Conservation (phyloP, 306 rosid species). For the Abrus pulchellus region DNA sequence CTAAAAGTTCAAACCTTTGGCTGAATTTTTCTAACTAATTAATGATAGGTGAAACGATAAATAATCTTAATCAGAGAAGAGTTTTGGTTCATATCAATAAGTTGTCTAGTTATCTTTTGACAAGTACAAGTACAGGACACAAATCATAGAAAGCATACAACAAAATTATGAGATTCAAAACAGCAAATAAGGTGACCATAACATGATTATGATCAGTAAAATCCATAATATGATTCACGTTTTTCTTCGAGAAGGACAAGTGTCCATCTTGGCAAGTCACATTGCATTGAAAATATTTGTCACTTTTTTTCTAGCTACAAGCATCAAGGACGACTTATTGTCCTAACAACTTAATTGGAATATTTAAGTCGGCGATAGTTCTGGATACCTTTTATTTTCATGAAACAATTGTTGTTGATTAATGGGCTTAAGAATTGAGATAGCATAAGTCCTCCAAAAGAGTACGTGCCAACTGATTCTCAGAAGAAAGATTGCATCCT, state of each 20-base stretch:
- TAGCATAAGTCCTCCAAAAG: too few relatives aligned
- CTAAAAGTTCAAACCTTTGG: neutral
- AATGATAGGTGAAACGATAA: neutral
- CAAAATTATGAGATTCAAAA: neutral
- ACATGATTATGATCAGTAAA: neutral
- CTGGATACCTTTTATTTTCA: neutral
- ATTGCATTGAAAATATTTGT: constrained; percentile 4
- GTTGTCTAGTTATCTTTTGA: neutral
- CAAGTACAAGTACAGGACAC: neutral
- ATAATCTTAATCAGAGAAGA: neutral
- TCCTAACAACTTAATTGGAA: neutral
- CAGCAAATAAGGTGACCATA: neutral
- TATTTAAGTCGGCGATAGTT: neutral
- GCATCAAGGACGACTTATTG: constrained; percentile 10
- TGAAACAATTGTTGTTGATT: constrained; percentile 5
- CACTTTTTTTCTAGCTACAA: neutral
- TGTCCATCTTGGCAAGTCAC: constrained; percentile 39
- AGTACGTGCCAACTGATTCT: too few relatives aligned
- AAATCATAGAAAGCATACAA: constrained; percentile 7
- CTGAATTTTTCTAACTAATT: neutral
- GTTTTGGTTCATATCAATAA: neutral
- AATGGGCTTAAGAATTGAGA: neutral
- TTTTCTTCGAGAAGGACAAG: constrained; percentile 9
- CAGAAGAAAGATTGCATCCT: too few relatives aligned
- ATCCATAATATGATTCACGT: neutral